Evolutionary conservation across 768 basidiomycete species (phyloP).

Genomic region (Hydnomerulius pinastri): DNA sequence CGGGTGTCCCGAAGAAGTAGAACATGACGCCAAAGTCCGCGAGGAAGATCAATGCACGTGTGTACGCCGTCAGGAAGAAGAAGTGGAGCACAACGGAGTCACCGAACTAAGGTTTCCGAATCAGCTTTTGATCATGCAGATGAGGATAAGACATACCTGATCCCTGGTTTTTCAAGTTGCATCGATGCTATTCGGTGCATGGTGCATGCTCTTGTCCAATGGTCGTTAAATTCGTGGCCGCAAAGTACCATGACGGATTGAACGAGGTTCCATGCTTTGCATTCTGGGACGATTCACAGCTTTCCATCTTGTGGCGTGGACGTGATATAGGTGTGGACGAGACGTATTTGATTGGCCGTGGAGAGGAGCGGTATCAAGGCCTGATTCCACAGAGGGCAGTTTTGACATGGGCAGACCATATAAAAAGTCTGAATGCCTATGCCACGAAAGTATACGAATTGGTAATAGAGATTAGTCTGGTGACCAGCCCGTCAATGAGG

Average conservation of each 20-base stretch:
- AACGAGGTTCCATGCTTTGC: constrained; percentile 75
- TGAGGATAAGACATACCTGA: constrained; percentile 49
- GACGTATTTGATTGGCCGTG: constrained; percentile 84
- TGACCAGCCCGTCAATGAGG: too few species aligned
- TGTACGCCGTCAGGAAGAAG: constrained; percentile 80
- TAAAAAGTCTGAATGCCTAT: constrained; percentile 69
- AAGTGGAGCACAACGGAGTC: constrained; percentile 77
- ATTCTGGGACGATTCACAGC: constrained; percentile 75
- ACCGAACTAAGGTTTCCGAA: constrained; percentile 54
- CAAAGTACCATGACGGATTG: constrained; percentile 84
- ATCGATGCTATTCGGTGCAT: constrained; percentile 60
- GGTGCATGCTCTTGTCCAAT: constrained; percentile 80
- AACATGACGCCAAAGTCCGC: constrained; percentile 67
- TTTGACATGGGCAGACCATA: constrained; percentile 59
- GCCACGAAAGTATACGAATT: neutral
- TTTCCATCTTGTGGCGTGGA: constrained; percentile 76
- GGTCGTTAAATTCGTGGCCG: constrained; percentile 76
- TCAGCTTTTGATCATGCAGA: neutral
- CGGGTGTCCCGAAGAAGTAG: constrained; percentile 71
- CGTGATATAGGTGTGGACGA: constrained; percentile 72
- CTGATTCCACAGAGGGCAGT: constrained; percentile 36
- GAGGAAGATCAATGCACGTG: constrained; percentile 75
- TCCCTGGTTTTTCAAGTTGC: constrained; percentile 67
- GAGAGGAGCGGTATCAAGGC: too few species aligned
- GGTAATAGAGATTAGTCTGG: neutral